phyloP scores from a whole-genome alignment of 2,329 filamentous ascomycete genomes.

The Fusarium coffeatum region DNA sequence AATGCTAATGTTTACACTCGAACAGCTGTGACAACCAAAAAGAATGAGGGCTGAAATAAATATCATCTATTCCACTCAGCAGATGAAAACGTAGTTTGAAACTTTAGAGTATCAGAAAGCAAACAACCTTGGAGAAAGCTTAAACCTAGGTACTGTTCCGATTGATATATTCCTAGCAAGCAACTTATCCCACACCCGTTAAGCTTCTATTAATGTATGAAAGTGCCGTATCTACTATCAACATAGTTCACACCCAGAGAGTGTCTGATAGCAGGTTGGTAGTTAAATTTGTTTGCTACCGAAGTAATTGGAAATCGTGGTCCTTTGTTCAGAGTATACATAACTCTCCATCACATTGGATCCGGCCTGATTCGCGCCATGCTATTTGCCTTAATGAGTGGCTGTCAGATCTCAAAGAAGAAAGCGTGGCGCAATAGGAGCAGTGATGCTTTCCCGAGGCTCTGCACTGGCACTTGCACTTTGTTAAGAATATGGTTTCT shows the following conservation, averaged over 20 bases:
- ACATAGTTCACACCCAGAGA: neutral
- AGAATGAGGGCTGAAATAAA: neutral
- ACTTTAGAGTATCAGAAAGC: neutral
- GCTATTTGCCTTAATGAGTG: neutral
- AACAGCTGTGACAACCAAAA: neutral
- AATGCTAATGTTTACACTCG: neutral
- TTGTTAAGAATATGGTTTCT: neutral
- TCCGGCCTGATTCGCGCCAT: neutral
- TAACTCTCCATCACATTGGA: neutral
- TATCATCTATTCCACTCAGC: neutral
- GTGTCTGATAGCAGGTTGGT: neutral
- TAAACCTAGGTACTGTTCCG: neutral
- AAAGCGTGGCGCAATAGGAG: neutral
- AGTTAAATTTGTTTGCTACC: neutral
- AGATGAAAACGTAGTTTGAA: neutral
- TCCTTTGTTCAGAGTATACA: neutral
- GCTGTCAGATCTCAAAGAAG: neutral
- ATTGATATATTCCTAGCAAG: neutral
- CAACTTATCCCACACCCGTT: neutral
- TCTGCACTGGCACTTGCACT: neutral
- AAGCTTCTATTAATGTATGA: neutral
- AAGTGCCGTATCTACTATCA: neutral
- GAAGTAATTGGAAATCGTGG: neutral
- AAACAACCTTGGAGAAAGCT: neutral
- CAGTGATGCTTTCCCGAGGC: neutral